Evolutionary conservation across 108 stramenopile genomes (phyloP).

Genomic region (Stephanodiscus minutulus): DNA sequence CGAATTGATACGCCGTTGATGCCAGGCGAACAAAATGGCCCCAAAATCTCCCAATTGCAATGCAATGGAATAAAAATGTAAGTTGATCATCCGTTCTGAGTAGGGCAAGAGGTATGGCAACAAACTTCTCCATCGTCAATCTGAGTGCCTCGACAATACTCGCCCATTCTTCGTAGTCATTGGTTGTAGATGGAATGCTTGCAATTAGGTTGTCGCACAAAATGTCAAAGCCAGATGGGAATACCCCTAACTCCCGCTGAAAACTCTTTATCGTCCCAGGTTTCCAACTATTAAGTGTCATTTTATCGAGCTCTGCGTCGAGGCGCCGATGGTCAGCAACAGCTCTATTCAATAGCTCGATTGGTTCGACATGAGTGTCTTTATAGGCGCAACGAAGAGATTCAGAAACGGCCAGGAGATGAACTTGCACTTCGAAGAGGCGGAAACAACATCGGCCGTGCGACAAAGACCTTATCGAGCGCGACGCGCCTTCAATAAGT

Average conservation of each 20-base stretch:
- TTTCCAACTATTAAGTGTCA: background rate
- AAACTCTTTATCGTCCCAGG: background rate
- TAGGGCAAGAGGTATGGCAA: constrained; percentile 20
- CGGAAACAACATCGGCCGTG: constrained; percentile 14
- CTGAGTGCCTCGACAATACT: constrained; percentile 14
- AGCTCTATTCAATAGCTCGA: background rate
- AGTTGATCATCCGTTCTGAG: constrained; percentile 18
- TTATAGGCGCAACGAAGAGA: background rate
- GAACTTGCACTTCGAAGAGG: constrained; percentile 22
- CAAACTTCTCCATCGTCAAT: constrained; percentile 26
- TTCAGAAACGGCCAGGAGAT: constrained; percentile 26
- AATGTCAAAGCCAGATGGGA: background rate
- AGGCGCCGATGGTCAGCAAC: background rate
- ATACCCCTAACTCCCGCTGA: background rate
- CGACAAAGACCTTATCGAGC: constrained; percentile 7
- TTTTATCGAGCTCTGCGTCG: background rate
- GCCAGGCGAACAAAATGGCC: constrained; percentile 7
- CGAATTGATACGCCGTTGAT: constrained; percentile 18
- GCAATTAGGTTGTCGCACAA: constrained; percentile 2
- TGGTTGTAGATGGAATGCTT: background rate
- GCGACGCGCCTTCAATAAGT: constrained; percentile 2
- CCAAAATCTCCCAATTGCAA: constrained; percentile 24
- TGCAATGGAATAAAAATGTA: constrained; percentile 25
- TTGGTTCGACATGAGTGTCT: too few species aligned
- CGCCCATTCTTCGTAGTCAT: constrained; percentile 9